These are phyloP conservation scores for Tetrapisispora arboricola DNA, from an alignment of 805 yeast species.

Conservation along the genomic window DNA sequence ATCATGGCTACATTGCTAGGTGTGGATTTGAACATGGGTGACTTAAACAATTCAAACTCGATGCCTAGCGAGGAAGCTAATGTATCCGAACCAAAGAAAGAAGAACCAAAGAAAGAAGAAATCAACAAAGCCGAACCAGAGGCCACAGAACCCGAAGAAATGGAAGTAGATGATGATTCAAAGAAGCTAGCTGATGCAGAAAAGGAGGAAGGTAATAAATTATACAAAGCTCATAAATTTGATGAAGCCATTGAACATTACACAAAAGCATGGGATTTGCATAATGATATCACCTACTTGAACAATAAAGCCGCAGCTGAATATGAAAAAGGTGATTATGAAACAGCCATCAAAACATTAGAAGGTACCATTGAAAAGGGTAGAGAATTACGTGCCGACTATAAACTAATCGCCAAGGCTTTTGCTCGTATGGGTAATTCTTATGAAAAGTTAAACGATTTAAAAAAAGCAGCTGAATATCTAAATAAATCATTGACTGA, in stretches of 20 bases:
- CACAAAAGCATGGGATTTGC: constrained; percentile 72
- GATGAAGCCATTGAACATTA: constrained; percentile 87
- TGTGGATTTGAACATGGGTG: constrained; percentile 51
- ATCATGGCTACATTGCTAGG: constrained; percentile 82
- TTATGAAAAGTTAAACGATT: constrained; percentile 65
- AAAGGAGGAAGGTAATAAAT: constrained; percentile 76
- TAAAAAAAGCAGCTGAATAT: constrained; percentile 59
- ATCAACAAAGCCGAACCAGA: constrained; percentile 22
- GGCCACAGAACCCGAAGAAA: constrained; percentile 29
- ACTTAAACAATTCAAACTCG: constrained; percentile 20
- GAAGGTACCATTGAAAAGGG: constrained; percentile 79
- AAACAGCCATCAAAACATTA: constrained; percentile 74
- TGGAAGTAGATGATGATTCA: constrained; percentile 25
- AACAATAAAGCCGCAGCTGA: constrained; percentile 98
- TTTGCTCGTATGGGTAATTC: constrained; percentile 84
- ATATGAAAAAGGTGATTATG: constrained; percentile 88
- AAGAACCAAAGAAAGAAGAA: constrained; percentile 7
- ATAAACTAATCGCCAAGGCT: constrained; percentile 83
- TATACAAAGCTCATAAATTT: constrained; percentile 79
- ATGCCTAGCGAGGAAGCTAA: constrained; percentile 23
- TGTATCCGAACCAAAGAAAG: not conserved
- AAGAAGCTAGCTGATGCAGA: constrained; percentile 52
- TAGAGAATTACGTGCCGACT: constrained; percentile 82
- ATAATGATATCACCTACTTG: constrained; percentile 81
- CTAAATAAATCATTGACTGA: constrained; percentile 92